These are phyloP conservation scores for Wickerhamiella dianesei DNA, from an alignment of 805 yeast species.

Conservation along the genomic window DNA sequence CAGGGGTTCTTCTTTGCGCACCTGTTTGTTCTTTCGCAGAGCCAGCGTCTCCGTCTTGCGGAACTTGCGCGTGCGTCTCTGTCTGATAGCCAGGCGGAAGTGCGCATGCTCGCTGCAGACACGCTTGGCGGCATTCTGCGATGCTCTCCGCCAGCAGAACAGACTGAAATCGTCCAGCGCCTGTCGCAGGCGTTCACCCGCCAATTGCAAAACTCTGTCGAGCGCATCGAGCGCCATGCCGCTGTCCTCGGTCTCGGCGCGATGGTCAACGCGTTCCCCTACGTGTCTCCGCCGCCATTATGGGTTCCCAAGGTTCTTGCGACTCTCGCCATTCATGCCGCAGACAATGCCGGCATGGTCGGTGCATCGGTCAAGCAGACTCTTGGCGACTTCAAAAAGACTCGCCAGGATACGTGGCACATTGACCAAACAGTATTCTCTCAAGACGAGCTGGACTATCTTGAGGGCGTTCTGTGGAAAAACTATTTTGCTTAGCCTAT, in stretches of 20 bases:
- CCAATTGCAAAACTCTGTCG: constrained; percentile 21
- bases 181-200: constrained; percentile 34
- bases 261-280: constrained; percentile 77
- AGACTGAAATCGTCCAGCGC: constrained; percentile 27
- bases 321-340: constrained; percentile 54
- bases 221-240: constrained; percentile 47
- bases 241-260: constrained; percentile 84
- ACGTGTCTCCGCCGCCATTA: constrained; percentile 73
- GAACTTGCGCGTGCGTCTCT: constrained; percentile 39
- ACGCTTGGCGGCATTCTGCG: constrained; percentile 75
- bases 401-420: constrained; percentile 94
- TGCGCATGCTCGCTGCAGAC: constrained; percentile 57
- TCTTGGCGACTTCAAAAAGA: constrained; percentile 74
- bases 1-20: constrained; percentile 63
- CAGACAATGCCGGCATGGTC: constrained; percentile 59
- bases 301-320: constrained; percentile 76
- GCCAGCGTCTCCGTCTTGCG: constrained; percentile 39
- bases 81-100: constrained; percentile 53
- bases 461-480: constrained; percentile 89
- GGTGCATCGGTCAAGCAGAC: constrained; percentile 75
- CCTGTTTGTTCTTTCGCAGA: constrained; percentile 36
- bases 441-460: constrained; percentile 67
- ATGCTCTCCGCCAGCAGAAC: constrained; percentile 35
- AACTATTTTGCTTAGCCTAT: constrained; percentile 67
- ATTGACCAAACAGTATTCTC: constrained; percentile 65